Evolutionary conservation across 208 protist genomes (phyloP), one percentile per base, ranked within the genome.

Genomic region (Kentomonas sorsogonicus): DNA sequence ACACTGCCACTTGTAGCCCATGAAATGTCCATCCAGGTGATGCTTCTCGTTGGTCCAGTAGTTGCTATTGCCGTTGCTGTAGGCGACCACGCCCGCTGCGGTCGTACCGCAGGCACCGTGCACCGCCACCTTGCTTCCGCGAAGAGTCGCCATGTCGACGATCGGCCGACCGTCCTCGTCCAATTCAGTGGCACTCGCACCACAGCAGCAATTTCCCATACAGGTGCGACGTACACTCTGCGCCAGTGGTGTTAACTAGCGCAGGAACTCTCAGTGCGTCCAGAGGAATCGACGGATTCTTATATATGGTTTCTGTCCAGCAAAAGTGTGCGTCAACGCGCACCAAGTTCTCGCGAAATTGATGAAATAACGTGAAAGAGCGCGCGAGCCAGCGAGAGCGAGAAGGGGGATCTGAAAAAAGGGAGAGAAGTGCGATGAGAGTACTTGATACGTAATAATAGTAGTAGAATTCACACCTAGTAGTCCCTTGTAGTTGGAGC

Each of bases 1-100:
- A 59, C 86, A 93, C 75, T 93, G 86, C 83, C 86, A 93, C 58
- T 83, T 74, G 54, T 87, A 89, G 15, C 86, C 86, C 73, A 83
- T 88, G 60, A 87, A 93, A 39, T 79, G 53, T 36, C 70, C 60
- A 27, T 79, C 66, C 18, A 50, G 29, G 52, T 70, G 81, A 63
- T 84, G 63, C 50, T 79, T 73, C 29, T 33, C 51, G 33, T 61
- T 56, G 0, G 69, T 78, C 66, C 78, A 88, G 43, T 62, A 70
- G 50, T 57, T 75, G 44, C 50, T 56, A 30, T 70, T 48, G 47
- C 70, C 74, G 58, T 93, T 93, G 68, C 86, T 90, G 71, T 81
- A 90, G 40, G 82, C 76, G 0, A 74, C 57, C 13, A 89, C 78
- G 20, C 75, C 65, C 15, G 82, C 77, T 11, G 50, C 44, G 1